These are phyloP conservation scores for Globisporangium paroecandrum DNA, from an alignment of 352 stramenopile species.

Conservation along the genomic window DNA sequence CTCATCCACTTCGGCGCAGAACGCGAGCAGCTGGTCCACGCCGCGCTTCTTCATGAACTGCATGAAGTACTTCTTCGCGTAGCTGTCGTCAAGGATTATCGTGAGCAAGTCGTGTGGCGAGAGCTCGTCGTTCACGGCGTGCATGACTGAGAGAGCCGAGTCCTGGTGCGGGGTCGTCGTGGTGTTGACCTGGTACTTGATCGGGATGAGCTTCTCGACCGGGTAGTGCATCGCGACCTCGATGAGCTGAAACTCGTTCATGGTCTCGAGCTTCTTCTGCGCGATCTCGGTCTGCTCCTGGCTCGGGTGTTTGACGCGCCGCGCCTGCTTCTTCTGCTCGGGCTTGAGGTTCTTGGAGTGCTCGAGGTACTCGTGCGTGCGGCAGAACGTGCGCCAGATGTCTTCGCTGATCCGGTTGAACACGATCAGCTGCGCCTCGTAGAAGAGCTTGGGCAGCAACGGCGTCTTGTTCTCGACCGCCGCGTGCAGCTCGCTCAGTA, in stretches of 20 bases:
- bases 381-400: conserved; percentile 65
- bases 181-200: conserved; percentile 23
- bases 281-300: conserved; percentile 44
- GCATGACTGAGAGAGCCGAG: conserved; percentile 8
- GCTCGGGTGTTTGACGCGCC: conserved; percentile 7
- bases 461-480: conserved; percentile 40
- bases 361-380: conserved; percentile 68
- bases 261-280: conserved; percentile 50
- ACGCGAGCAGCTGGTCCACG: conserved; percentile 63
- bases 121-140: conserved; percentile 31
- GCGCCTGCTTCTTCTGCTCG: conserved; percentile 10
- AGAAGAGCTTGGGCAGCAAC: conserved; percentile 65
- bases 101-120: conserved; percentile 48
- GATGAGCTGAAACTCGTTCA: conserved; percentile 73
- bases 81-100: conserved; percentile 48
- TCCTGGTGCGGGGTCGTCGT: conserved; percentile 1
- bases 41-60: conserved; percentile 69
- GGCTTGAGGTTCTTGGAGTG: conserved; percentile 44
- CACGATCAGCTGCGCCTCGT: conserved; percentile 53
- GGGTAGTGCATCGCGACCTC: conserved; percentile 70
- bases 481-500: conserved; percentile 43
- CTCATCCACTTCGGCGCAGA: conserved; percentile 74
- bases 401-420: conserved; percentile 67
- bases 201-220: conserved; percentile 67
- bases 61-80: conserved; percentile 73